A percentile compares a stretch with the other conserved stretches of the same genome.
Conservation (phyloP, 2,329 filamentous ascomycete genomes). For the Leptographium wingfieldii region DNA sequence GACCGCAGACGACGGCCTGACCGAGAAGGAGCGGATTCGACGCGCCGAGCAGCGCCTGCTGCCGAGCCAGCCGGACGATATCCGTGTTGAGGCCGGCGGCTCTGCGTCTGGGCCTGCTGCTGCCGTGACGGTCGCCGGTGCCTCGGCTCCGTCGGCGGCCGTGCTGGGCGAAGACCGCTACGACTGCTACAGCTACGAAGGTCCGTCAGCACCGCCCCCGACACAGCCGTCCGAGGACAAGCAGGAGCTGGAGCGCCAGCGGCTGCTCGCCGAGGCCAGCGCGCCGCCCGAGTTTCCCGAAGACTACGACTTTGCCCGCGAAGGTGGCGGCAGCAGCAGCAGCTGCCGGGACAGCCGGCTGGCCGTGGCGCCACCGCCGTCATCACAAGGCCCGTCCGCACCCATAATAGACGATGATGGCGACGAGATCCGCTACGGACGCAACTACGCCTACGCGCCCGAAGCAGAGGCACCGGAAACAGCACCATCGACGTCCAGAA, state of each 20-base stretch:
- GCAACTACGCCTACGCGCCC: slow-evolving; percentile 14
- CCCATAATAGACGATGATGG: slow-evolving; percentile 23
- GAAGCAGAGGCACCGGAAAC: neutral
- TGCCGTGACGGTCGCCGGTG: slow-evolving; percentile 14
- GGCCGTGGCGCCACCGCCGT: slow-evolving; percentile 6
- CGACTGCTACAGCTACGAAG: neutral
- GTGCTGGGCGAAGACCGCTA: slow-evolving; percentile 20
- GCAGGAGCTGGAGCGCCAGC: slow-evolving; percentile 57
- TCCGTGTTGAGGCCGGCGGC: slow-evolving; percentile 25
- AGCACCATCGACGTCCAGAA: neutral
- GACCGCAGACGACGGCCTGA: slow-evolving; percentile 44
- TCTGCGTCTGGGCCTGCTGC: neutral
- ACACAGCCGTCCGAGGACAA: slow-evolving; percentile 51
- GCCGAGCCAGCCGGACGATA: slow-evolving; percentile 60
- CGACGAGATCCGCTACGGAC: slow-evolving; percentile 14
- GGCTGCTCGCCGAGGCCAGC: slow-evolving; percentile 52
- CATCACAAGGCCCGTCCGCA: slow-evolving; percentile 33
- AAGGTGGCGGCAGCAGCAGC: slow-evolving; percentile 8
- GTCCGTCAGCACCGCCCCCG: neutral
- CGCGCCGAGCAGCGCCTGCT: slow-evolving; percentile 67
- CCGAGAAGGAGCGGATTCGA: slow-evolving; percentile 72
- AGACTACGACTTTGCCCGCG: slow-evolving; percentile 30
- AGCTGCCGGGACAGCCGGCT: slow-evolving; percentile 12
- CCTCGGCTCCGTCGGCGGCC: slow-evolving; percentile 33
- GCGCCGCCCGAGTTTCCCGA: slow-evolving; percentile 46